Conservation (phyloP, 805 yeast genomes). For the Pichia manshurica region DNA sequence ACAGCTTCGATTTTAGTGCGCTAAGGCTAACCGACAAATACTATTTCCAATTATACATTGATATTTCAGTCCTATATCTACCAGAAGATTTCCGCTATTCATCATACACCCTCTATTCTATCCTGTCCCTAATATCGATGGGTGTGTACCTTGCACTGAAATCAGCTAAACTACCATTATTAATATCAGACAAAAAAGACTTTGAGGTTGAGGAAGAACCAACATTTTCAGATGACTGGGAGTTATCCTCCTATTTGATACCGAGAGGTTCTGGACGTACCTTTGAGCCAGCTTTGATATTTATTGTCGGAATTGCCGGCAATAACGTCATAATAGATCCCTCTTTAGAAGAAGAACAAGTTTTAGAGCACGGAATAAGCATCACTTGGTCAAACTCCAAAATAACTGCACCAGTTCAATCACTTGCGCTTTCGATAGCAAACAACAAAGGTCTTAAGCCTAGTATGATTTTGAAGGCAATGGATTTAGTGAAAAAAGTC, state of each 20-base stretch:
- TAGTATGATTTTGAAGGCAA: slow-evolving; percentile 43
- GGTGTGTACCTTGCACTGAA: slow-evolving; percentile 77
- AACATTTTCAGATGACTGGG: slow-evolving; percentile 87
- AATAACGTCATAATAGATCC: slow-evolving; percentile 73
- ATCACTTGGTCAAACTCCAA: slow-evolving; percentile 65
- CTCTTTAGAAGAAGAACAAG: slow-evolving; percentile 80
- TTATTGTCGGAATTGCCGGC: slow-evolving; percentile 74
- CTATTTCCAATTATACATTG: slow-evolving; percentile 71
- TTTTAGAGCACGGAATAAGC: slow-evolving; percentile 76
- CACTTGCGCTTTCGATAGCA: slow-evolving; percentile 50
- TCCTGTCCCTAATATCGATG: slow-evolving; percentile 62
- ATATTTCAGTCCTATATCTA: slow-evolving; percentile 71
- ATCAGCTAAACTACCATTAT: slow-evolving; percentile 68
- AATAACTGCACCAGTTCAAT: slow-evolving; percentile 67
- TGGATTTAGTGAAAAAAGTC: slow-evolving; percentile 51
- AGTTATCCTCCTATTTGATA: slow-evolving; percentile 43
- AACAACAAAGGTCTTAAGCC: slow-evolving; percentile 53
- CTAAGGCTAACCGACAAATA: slow-evolving; percentile 68
- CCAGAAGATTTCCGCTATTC: slow-evolving; percentile 33
- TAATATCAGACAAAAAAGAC: slow-evolving; percentile 62
- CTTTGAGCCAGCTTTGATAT: slow-evolving; percentile 68
- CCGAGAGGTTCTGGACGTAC: slow-evolving; percentile 24
- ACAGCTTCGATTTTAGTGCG: slow-evolving; percentile 46
- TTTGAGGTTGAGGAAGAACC: slow-evolving; percentile 79
- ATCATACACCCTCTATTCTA: slow-evolving; percentile 63